Evolutionary conservation across 1,284 basidiomycete species (phyloP), one percentile per base, ranked within the genome.

Genomic region (Sanghuangporus weigelae): DNA sequence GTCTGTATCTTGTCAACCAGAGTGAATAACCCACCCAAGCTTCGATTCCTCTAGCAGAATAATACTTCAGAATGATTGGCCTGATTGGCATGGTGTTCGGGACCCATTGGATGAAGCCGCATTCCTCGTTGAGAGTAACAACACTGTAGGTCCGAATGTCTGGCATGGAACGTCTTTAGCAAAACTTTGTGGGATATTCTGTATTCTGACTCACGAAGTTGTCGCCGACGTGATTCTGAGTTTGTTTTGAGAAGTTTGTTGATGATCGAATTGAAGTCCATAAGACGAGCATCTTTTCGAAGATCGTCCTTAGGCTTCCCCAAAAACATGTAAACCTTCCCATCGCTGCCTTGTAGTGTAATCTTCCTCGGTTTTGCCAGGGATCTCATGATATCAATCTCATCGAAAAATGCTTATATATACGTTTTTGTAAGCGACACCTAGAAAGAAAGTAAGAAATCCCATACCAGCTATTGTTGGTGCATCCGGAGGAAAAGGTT

Each of bases 231-330:
- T 39, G 96, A 95, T 63, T 98, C 94, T 0, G 95, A 95, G 69
- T 95, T 94, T 21, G 92, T 89, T 72, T 96, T 96, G 62, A 99
- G 81, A 14, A 99, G 78, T 74, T 98, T 98, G 79, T 99, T 99
- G 79, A 99, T 96, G 78, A 99, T 96, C 3, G 93, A 86, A 71
- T 98, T 96, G 75, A 99, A 94, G 73, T 99, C 97, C 96, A 99
- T 99, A 64, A 99, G 76, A 8, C 97, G 85, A 0, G 96, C 96
- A 72, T 99, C 97, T 76, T 99, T 99, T 53, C 97, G 85, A 53
- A 99, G 80, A 75, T 99, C 97, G 73, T 99, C 97, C 74, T 96
- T 96, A 1, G 97, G 96, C 75, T 99, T 99, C 68, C 94, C 95
- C 14, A 99, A 81, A 80, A 99, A 99, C 71, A 88, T 90, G 76